phyloP scores from a whole-genome alignment of 305 asterid genomes.

The Fraxinus nigra region DNA sequence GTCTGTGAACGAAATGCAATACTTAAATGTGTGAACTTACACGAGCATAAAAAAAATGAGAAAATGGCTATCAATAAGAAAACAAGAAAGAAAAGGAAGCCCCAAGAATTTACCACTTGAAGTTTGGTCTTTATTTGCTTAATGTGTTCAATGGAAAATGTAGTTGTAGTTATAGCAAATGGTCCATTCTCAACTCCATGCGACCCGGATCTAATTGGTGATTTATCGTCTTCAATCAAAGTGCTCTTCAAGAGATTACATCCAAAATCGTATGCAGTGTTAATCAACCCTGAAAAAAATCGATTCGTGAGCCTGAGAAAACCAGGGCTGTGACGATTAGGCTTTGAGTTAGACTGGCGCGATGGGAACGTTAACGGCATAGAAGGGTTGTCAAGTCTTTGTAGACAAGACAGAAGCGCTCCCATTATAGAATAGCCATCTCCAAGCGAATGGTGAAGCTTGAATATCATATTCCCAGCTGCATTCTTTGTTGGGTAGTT shows the following conservation, averaged over 20 bases:
- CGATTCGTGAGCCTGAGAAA: conserved; percentile 18
- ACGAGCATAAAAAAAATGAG: not conserved
- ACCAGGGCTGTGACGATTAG: not conserved
- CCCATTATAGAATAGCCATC: conserved; percentile 85
- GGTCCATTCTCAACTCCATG: conserved; percentile 47
- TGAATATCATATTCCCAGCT: conserved; percentile 46
- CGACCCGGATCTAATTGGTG: conserved; percentile 57
- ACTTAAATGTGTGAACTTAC: not conserved
- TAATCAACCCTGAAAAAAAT: conserved; percentile 22
- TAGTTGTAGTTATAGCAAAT: conserved; percentile 37
- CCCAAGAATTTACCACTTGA: conserved; percentile 44
- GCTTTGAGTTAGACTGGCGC: conserved; percentile 1
- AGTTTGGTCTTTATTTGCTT: conserved; percentile 53
- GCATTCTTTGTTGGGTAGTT: conserved; percentile 62
- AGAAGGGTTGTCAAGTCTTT: conserved; percentile 57
- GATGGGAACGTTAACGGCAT: conserved; percentile 61
- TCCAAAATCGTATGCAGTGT: conserved; percentile 56
- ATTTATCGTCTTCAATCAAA: conserved; percentile 38
- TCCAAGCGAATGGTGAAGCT: conserved; percentile 71
- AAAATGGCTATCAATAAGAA: not conserved
- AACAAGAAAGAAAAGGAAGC: not conserved
- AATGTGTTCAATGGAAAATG: conserved; percentile 45
- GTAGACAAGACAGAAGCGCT: conserved; percentile 65
- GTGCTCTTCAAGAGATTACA: conserved; percentile 47
- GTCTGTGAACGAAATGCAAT: conserved; percentile 34